phyloP scores from a whole-genome alignment of 192 early-diverging fungal genomes.

The Coemansia sp. region DNA sequence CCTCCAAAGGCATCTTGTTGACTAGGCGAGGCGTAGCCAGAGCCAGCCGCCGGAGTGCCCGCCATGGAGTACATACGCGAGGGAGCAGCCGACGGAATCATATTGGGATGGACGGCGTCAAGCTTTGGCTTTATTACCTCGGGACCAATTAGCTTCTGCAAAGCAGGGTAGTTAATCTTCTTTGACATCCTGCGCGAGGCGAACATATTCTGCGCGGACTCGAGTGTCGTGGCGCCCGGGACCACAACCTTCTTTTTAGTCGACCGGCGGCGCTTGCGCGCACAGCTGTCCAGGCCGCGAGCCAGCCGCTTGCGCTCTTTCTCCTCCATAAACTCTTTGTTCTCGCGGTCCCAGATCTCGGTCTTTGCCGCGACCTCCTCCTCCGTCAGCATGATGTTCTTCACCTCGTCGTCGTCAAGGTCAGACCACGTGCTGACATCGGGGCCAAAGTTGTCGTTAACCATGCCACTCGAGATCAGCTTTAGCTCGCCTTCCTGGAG shows the following conservation, averaged over 20 bases:
- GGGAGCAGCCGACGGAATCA: slow-evolving; percentile 56
- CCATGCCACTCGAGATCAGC: slow-evolving; percentile 19
- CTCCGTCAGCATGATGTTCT: slow-evolving; percentile 66
- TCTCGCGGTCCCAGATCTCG: slow-evolving; percentile 83
- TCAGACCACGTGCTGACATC: slow-evolving; percentile 61
- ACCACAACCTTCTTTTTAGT: slow-evolving; percentile 33
- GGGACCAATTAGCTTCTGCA: slow-evolving; percentile 73
- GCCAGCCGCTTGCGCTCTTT: slow-evolving; percentile 54
- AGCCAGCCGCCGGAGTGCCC: slow-evolving; percentile 24
- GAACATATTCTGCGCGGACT: slow-evolving; percentile 79
- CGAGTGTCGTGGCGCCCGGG: slow-evolving; percentile 65
- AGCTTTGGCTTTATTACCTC: slow-evolving; percentile 34
- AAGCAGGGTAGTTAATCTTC: slow-evolving; percentile 87
- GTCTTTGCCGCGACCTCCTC: slow-evolving; percentile 82
- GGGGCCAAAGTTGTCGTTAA: slow-evolving; percentile 18
- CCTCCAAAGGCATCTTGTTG: slow-evolving; percentile 18
- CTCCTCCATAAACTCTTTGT: slow-evolving; percentile 81
- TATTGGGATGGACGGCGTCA: slow-evolving; percentile 24
- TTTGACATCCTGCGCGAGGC: slow-evolving; percentile 78
- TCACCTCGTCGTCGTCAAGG: slow-evolving; percentile 79
- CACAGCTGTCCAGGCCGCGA: slow-evolving; percentile 24
- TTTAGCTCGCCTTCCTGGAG: slow-evolving; percentile 27
- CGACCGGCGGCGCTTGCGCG: slow-evolving; percentile 39
- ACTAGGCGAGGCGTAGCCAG: slow-evolving; percentile 40
- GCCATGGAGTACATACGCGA: slow-evolving; percentile 46